These are phyloP conservation scores for Flaveria sonorensis DNA, from an alignment of 129 eudicot genomes.

Conservation along the genomic window DNA sequence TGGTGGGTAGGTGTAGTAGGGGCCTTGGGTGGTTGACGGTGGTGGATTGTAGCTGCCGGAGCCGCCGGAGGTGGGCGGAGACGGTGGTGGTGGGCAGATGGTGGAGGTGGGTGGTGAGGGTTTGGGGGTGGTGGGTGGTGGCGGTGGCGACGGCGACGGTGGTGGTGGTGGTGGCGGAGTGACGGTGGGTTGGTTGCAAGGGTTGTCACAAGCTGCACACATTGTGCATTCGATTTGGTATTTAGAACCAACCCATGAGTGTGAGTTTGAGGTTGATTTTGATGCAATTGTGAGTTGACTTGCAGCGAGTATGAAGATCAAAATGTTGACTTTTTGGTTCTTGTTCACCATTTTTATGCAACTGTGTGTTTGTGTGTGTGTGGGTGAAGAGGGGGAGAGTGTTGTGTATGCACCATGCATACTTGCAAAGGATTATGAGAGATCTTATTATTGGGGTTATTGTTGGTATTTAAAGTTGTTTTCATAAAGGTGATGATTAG, in stretches of 20 bases:
- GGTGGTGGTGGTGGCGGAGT: conserved; percentile 61
- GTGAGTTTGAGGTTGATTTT: conserved; percentile 35
- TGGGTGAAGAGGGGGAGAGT: too few relatives aligned
- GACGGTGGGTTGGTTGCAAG: conserved; percentile 54
- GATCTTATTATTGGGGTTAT: too few relatives aligned
- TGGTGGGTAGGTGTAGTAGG: conserved; percentile 44
- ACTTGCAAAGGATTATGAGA: too few relatives aligned
- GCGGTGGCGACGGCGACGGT: conserved; percentile 1
- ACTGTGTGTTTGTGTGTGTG: too few relatives aligned
- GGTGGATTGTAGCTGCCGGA: conserved; percentile 44
- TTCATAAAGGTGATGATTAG: too few relatives aligned
- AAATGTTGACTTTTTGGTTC: conserved; percentile 24
- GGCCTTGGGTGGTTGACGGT: conserved; percentile 44
- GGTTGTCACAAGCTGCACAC: conserved; percentile 91
- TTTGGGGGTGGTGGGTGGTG: conserved; percentile 39
- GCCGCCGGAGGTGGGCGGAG: conserved; percentile 50
- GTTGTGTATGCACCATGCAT: too few relatives aligned
- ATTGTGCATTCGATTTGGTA: conserved; percentile 86
- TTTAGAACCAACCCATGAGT: conserved; percentile 67
- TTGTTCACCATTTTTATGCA: too few relatives aligned
- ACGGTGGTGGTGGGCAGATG: conserved; percentile 42
- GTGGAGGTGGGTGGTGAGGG: conserved; percentile 43
- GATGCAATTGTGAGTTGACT: conserved; percentile 20
- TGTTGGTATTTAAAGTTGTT: too few relatives aligned
- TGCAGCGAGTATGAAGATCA: conserved; percentile 29